Conservation (phyloP, 225 moss, liverwort and hornwort species). For the Neckera pumila region DNA sequence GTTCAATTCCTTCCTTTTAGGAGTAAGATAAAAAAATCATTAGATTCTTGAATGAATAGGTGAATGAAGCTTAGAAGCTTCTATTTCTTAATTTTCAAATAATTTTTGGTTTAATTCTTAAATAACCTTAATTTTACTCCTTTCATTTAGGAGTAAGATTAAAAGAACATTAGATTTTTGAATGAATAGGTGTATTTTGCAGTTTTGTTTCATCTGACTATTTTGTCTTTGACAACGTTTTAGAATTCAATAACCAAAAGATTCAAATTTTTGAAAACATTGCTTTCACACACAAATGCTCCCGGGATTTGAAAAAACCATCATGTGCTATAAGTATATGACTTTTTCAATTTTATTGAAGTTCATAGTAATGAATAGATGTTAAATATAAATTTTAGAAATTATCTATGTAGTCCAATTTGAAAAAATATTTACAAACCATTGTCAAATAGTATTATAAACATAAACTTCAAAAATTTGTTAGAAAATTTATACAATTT, state of each 20-base stretch:
- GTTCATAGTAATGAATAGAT: background rate
- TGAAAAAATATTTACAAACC: background rate
- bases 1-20: too few species aligned
- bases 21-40: too few species aligned
- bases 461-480: background rate
- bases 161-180: background rate
- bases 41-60: background rate
- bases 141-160: too few species aligned
- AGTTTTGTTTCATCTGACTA: too few species aligned
- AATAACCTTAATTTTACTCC: too few species aligned
- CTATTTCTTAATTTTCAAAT: background rate
- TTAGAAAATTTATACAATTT: background rate
- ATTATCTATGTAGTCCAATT: background rate
- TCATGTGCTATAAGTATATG: background rate
- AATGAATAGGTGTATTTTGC: background rate
- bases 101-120: background rate
- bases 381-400: background rate
- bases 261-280: background rate
- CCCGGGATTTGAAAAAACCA: fast-evolving
- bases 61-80: background rate
- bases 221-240: background rate
- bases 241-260: background rate
- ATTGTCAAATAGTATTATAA: background rate
- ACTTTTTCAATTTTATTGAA: background rate
- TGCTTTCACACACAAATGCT: background rate